Evolutionary conservation across 352 stramenopile genomes (phyloP).

Genomic region (Phytopythium oedochilum): DNA sequence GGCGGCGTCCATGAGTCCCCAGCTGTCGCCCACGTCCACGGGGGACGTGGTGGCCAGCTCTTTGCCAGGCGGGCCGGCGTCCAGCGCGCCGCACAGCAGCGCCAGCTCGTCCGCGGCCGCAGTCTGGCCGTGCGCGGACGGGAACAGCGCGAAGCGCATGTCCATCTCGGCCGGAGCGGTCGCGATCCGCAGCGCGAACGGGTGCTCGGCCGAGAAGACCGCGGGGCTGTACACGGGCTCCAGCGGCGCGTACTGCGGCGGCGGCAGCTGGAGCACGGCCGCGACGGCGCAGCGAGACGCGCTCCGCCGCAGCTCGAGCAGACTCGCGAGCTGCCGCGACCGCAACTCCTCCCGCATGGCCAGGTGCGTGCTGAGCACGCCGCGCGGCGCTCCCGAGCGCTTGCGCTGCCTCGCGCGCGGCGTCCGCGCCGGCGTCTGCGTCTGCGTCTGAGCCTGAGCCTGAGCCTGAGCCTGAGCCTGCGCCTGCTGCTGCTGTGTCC

Average conservation of each 20-base stretch:
- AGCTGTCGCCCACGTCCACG: slow-evolving; percentile 29
- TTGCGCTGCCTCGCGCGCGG: slow-evolving; percentile 5
- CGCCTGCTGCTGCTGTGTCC: too few species aligned
- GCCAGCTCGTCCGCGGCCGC: slow-evolving; percentile 8
- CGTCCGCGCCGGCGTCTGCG: slow-evolving; percentile 3
- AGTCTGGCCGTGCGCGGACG: slow-evolving; percentile 10
- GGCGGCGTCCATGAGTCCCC: slow-evolving; percentile 21
- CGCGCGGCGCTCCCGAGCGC: slow-evolving; percentile 8
- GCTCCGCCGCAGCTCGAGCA: slow-evolving; percentile 1
- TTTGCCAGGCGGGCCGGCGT: slow-evolving; percentile 9
- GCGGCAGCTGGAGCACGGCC: slow-evolving; percentile 7
- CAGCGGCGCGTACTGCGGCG: not conserved
- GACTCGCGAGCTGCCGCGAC: slow-evolving; percentile 13
- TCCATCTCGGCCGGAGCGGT: slow-evolving; percentile 2
- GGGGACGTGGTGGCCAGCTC: slow-evolving; percentile 23
- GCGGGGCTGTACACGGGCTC: not conserved
- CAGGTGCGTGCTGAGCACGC: slow-evolving; percentile 26
- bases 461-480: too few species aligned
- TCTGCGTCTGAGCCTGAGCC: too few species aligned
- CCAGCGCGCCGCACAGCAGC: slow-evolving; percentile 13
- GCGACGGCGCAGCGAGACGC: not conserved
- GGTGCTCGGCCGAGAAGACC: not conserved
- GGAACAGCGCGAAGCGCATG: slow-evolving; percentile 10
- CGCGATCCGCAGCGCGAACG: not conserved
- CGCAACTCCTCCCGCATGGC: slow-evolving; percentile 32